A percentile compares a stretch with the other conserved stretches of the same genome.
These are phyloP conservation scores for Tylopilus sp. DNA, from an alignment of 768 basidiomycete genomes.

Conservation along the genomic window DNA sequence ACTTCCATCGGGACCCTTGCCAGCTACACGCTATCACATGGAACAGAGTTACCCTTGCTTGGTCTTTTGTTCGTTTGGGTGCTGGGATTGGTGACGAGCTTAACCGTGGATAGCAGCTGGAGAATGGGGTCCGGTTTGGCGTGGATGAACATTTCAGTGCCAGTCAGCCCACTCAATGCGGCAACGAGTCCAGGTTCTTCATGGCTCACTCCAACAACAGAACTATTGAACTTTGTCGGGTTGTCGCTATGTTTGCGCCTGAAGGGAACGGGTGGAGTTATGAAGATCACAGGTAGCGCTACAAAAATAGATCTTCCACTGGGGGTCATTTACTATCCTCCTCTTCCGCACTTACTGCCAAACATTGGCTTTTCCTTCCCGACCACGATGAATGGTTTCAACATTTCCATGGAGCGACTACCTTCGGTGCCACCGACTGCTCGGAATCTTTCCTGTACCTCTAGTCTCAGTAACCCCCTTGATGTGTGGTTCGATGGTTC, in stretches of 20 bases:
- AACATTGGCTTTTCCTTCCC: not conserved
- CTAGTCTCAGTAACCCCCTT: accelerated
- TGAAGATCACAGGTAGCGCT: slow-evolving; percentile 1
- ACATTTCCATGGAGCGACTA: slow-evolving; percentile 11
- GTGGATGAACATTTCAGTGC: not conserved
- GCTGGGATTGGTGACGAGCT: slow-evolving; percentile 12
- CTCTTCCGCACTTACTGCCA: not conserved
- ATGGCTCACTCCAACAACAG: not conserved
- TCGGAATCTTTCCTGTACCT: slow-evolving; percentile 4
- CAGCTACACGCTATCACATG: not conserved
- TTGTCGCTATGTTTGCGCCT: slow-evolving; percentile 3
- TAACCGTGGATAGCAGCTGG: slow-evolving; percentile 7
- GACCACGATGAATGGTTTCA: slow-evolving; percentile 12
- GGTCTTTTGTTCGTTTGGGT: slow-evolving; percentile 10
- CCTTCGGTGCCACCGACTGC: slow-evolving; percentile 12
- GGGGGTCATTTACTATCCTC: slow-evolving; percentile 13
- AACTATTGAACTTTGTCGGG: not conserved
- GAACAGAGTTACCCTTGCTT: slow-evolving; percentile 9
- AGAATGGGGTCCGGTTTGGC: not conserved
- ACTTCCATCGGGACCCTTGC: slow-evolving; percentile 12
- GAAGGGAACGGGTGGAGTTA: not conserved
- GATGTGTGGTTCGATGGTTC: slow-evolving; percentile 4
- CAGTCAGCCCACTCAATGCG: slow-evolving; percentile 2
- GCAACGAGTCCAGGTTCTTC: not conserved
- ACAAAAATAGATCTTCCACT: not conserved